Evolutionary conservation across 805 yeast species (phyloP).

Genomic region (Priceomyces fermenticarens): DNA sequence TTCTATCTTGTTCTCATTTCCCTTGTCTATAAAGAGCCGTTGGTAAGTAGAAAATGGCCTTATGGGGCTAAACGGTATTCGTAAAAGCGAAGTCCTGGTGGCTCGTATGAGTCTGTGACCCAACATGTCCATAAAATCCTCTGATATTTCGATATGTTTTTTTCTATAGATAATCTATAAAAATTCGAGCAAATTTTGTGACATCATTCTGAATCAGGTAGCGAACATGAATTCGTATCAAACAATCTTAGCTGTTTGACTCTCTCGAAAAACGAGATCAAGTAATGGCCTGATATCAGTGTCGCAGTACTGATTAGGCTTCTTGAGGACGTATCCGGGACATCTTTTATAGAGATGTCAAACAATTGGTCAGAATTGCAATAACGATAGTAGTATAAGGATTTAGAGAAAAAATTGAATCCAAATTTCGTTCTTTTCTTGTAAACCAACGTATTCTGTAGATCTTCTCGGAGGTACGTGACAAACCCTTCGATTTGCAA

Average conservation of each 20-base stretch:
- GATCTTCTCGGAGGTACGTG: slow-evolving; percentile 3
- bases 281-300: slow-evolving; percentile 7
- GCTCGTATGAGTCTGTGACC: neutral
- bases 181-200: neutral
- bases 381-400: slow-evolving; percentile 14
- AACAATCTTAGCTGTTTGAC: slow-evolving; percentile 7
- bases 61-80: no score
- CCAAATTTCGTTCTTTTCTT: slow-evolving; percentile 13
- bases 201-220: no score
- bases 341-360: neutral
- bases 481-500: slow-evolving; percentile 11
- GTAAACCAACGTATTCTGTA: slow-evolving; percentile 9
- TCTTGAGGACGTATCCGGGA: slow-evolving; percentile 1
- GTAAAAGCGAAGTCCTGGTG: neutral
- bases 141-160: neutral
- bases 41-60: no score
- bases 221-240: slow-evolving; percentile 4
- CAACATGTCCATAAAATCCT: neutral
- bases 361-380: neutral
- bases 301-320: slow-evolving; percentile 5
- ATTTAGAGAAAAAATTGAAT: slow-evolving; percentile 15
- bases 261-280: slow-evolving; percentile 7
- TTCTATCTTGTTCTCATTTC: neutral
- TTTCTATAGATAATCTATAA: neutral
- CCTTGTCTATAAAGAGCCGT: no score